phyloP scores from a whole-genome alignment of 768 basidiomycete genomes.

The Boletus insuetus region DNA sequence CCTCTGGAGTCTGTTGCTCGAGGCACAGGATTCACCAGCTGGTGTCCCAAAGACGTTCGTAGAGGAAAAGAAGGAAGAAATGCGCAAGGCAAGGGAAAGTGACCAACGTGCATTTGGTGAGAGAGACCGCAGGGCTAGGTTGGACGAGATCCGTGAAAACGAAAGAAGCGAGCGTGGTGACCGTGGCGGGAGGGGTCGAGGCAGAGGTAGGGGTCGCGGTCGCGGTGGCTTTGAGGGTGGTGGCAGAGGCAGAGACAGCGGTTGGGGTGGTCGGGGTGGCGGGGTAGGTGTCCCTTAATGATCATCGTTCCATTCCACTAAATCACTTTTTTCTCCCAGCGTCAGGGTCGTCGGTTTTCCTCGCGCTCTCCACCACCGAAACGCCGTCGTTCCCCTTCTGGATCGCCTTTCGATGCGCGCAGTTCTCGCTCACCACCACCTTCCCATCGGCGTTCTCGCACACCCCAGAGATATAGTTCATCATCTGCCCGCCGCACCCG shows the following conservation, averaged over 20 bases:
- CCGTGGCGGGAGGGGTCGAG: conserved; percentile 49
- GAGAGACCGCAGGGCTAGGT: conserved; percentile 61
- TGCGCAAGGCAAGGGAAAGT: conserved; percentile 64
- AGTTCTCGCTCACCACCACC: conserved; percentile 40
- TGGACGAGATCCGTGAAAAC: conserved; percentile 68
- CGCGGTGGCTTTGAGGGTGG: conserved; percentile 49
- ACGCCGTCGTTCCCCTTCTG: conserved; percentile 43
- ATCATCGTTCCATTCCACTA: conserved; percentile 2
- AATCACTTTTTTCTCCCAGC: conserved; percentile 25
- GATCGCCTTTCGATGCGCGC: conserved; percentile 35
- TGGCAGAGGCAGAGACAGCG: conserved; percentile 50
- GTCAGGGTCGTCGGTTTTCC: conserved; percentile 44
- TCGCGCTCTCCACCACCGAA: conserved; percentile 48
- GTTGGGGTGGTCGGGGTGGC: conserved; percentile 69
- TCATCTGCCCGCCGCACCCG: conserved; percentile 41
- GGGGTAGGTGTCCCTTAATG: conserved; percentile 31
- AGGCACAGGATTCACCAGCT: conserved; percentile 84
- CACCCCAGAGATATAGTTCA: conserved; percentile 29
- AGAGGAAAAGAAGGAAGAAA: conserved; percentile 89
- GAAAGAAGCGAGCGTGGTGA: conserved; percentile 48
- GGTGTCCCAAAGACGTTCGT: conserved; percentile 90
- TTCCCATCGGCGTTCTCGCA: conserved; percentile 37
- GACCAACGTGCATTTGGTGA: conserved; percentile 68
- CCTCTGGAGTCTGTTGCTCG: conserved; percentile 89
- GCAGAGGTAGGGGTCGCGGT: conserved; percentile 57